Base-by-base conservation (phyloP, 148 eudicot genomes). In the Rhododendron molle region DNA sequence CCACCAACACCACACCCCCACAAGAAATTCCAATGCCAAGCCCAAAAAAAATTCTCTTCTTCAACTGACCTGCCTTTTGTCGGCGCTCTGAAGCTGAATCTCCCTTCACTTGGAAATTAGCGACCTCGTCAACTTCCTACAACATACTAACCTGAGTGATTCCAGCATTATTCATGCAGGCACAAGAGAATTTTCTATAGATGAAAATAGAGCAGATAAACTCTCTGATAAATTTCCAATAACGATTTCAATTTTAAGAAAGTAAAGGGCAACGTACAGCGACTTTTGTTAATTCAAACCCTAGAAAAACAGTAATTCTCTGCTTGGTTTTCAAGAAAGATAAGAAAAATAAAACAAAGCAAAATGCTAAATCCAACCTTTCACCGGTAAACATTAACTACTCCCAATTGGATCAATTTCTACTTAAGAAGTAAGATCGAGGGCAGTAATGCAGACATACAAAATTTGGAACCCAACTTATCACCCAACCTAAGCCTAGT, bases 1-100 rank as follows among this genome's bases (percentile, higher is more conserved):
- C 99, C 83, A 96, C 94, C 86, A 96, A 88, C 82, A 96, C 94
- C 60, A 92, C 90, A 54, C 92, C 95, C 44, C 98, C 99, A 85
- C 82, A 91, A 76, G 91, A 83, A 83, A 96, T 79, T 58, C 99
- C 99, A 82, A 96, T 93, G 67, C 90, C 94, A 89, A 96, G 88
- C 87, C 99, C 99, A 89, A 88, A 95, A 71, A 93, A 50, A 85
- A 96, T 85, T 88, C 99, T 93, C 85, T 92, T 92, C 90, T 90
- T 91, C 91, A 96, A 88, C 87, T 94, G 94, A 85, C 91, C 91
- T 69, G 92, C 87, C 89, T 92, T 94, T 62, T 86, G 86, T 60
- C 89, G 88, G n/a, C 16, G 83, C 62, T 92, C 93, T 56, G 87
- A 46, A 81, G 81, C 87, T 83, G 89, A 69, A 84, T 86, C 87